Base-by-base conservation (phyloP, 2,329 filamentous ascomycete species). In the Coniochaeta hoffmannii region DNA sequence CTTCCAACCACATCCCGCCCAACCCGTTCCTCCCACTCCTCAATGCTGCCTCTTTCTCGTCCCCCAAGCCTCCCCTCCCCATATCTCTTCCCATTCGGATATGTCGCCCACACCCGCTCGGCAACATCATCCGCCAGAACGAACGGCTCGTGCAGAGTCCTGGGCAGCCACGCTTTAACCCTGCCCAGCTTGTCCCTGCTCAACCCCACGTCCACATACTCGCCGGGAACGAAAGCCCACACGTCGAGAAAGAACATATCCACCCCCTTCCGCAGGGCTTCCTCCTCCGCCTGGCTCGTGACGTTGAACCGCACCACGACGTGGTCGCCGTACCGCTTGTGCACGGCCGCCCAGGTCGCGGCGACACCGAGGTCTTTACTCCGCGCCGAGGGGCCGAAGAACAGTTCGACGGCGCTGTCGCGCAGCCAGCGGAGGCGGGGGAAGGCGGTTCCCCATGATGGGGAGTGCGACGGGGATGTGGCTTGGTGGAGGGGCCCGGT, bases 251-350 rank as follows among this genome's bases (percentile, higher is more conserved):
- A 87, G 24, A 97, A 79, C 17, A 84, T 82, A 58, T 88, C 80
- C 1, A 86, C 79, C 3, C 90, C 90, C 56, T 88, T 81, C n/a
- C 85, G 80, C 55, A 96, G 75, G 1, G 86, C 86, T 32, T 74
- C 71, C 57, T 89, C 86, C 65, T 96, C 89, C 19, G 84, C 78
- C 3, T 77, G 70, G 26, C 81, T 85, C 58, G 80, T 85, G 55
- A 97, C 75, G 65, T 88, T 90, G 78, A 97, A 97, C 36, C 94
- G 86, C 59, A 97, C 74, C 15, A 99, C 90, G n/a, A 96, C 79
- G 69, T 97, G 86, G 59, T 87, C 82, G 59, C 84, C 83, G 68
- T 96, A 96, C 60, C 61, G 67, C 57, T 64, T 60, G 65, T 57
- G 60, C 54, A 63, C 55, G 56, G 57, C 63, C 50, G 64, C 68